Conservation (phyloP, 768 basidiomycete genomes). For the Kwoniella bestiolae region DNA sequence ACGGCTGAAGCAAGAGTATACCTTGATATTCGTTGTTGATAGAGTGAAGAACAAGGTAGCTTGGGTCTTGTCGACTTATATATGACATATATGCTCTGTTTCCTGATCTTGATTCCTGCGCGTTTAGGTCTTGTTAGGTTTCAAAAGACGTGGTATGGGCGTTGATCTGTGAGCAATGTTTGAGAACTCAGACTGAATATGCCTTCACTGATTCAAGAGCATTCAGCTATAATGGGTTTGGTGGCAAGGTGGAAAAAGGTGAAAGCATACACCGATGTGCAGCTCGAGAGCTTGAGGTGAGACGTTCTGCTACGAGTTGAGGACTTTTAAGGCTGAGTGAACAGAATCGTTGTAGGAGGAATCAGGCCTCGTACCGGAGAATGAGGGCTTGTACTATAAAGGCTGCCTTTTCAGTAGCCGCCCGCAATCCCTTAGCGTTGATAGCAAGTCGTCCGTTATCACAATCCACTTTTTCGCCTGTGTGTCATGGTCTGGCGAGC, state of each 20-base stretch:
- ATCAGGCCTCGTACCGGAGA: conserved; percentile 69
- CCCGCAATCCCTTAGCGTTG: neutral
- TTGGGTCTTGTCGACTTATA: neutral
- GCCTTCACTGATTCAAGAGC: neutral
- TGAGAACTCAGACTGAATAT: neutral
- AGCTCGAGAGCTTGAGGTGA: conserved; percentile 63
- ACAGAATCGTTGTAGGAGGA: conserved; percentile 84
- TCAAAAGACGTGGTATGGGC: conserved; percentile 55
- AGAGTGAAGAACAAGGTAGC: conserved; percentile 18
- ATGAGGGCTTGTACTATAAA: conserved; percentile 63
- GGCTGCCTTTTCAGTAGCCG: conserved; percentile 55
- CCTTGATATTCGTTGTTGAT: conserved; percentile 43
- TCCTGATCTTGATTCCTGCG: conserved; percentile 9
- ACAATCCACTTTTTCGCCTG: conserved; percentile 77
- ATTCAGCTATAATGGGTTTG: conserved; percentile 81
- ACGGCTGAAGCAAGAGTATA: conserved; percentile 10
- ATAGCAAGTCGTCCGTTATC: conserved; percentile 40
- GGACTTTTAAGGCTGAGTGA: neutral
- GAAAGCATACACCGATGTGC: conserved; percentile 75
- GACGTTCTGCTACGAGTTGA: conserved; percentile 60
- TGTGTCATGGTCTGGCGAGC: conserved; percentile 65
- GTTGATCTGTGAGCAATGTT: conserved; percentile 36
- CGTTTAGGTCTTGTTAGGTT: conserved; percentile 51
- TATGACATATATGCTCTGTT: neutral
- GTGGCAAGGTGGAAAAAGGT: conserved; percentile 78